A percentile compares a stretch with the other conserved stretches of the same genome.
Evolutionary conservation across 208 protist genomes (phyloP).

Genomic region (Wallacemonas sp.): DNA sequence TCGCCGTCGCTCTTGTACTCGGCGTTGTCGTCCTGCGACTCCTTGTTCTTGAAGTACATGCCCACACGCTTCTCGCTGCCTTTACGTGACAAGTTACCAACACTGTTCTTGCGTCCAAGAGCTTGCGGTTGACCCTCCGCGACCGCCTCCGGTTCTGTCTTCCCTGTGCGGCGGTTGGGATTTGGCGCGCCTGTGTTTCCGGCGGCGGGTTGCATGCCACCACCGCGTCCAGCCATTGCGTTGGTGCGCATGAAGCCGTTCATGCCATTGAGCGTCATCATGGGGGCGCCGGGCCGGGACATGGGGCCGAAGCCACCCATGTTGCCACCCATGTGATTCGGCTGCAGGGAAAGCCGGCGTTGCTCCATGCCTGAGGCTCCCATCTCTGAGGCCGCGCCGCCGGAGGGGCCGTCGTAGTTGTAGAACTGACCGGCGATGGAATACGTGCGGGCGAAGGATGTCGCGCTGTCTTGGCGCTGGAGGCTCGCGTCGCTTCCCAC

Average conservation of each 20-base stretch:
- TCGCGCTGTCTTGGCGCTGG: constrained; percentile 36
- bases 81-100: constrained; percentile 38
- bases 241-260: constrained; percentile 8
- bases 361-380: neutral
- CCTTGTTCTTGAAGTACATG: constrained; percentile 85
- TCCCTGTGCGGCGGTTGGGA: constrained; percentile 15
- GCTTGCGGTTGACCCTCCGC: constrained; percentile 30
- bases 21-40: constrained; percentile 27
- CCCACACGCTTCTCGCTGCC: constrained; percentile 66
- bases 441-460: constrained; percentile 26
- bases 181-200: neutral
- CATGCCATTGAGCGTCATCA: constrained; percentile 19
- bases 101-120: constrained; percentile 41
- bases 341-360: constrained; percentile 3
- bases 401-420: constrained; percentile 4
- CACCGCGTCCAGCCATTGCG: constrained; percentile 4
- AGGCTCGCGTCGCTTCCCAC: neutral
- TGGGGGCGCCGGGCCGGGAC: neutral
- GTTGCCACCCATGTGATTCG: constrained; percentile 4
- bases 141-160: constrained; percentile 21
- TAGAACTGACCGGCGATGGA: constrained; percentile 46
- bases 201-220: neutral
- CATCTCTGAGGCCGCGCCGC: neutral
- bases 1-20: constrained; percentile 79
- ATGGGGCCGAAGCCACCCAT: neutral